Evolutionary conservation across 1,139 yeast species (phyloP), one percentile per base, ranked within the genome.

Genomic region (Kurtzmaniella quercitrusa): DNA sequence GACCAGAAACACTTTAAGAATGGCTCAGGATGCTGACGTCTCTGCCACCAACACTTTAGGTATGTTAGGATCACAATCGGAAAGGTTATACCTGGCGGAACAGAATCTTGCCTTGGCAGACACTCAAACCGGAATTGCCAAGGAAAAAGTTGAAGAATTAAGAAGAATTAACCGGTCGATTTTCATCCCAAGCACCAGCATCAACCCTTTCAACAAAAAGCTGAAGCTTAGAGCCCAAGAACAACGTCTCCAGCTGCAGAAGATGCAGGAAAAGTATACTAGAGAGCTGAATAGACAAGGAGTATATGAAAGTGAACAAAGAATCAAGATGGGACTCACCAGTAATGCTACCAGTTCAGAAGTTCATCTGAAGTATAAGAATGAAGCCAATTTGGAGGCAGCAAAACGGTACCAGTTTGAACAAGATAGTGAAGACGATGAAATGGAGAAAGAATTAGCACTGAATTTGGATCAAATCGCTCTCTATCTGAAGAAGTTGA

Each of bases 21-120:
- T 88, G 81, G 95, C 96, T 1, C 85, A 85, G 51, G 94, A 89
- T 55, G 97, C 98, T 0, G 97, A 91, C 61, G 86, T 85, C 44
- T 79, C 91, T 8, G 98, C 96, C 21, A 77, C 89, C 43, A 89
- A 91, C 60, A 85, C 98, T 0, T 68, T 91, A 53, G 97, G 97
- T 23, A 82, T 89, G 81, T 75, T 93, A 44, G 98, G 98, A 25
- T 80, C 93, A 17, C 98, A 94, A 63, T 83, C 95, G 45, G 97
- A 90, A 60, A 72, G 89, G 43, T 70, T 93, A 50, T 86, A 85
- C 59, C 81, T 79, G 57, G 82, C 93, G 16, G 97, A 91, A 60
- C 82, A 81, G 53, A 84, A 82, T 54, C 66, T 93, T 53, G 79
- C 87, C 45, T 66, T 86, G 46, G 88, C 95, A 39, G 87, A 83